Evolutionary conservation across 345 rosid genomes (phyloP).

Genomic region (Kandelia obovata): DNA sequence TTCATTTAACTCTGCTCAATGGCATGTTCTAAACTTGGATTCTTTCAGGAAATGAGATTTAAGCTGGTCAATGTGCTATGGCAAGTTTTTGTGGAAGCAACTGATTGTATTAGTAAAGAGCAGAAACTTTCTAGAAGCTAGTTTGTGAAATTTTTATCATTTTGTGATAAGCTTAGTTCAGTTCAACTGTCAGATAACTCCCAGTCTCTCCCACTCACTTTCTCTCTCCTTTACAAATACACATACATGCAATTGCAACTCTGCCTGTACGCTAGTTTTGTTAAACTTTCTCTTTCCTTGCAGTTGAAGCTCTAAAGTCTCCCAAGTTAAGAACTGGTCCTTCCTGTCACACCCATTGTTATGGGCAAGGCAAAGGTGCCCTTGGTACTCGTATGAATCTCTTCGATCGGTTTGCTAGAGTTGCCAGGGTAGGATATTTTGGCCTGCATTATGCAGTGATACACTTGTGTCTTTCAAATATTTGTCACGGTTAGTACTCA

Average conservation of each 20-base stretch:
- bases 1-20: background rate
- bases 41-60: background rate
- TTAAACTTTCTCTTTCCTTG: constrained; percentile 2
- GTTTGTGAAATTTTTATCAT: background rate
- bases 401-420: constrained; percentile 67
- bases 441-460: constrained; percentile 1
- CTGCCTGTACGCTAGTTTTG: background rate
- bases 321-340: constrained; percentile 9
- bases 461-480: background rate
- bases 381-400: constrained; percentile 59
- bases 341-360: constrained; percentile 21
- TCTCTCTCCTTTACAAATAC: background rate
- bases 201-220: background rate
- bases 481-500: background rate
- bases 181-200: too few species aligned
- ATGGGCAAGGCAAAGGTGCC: constrained; percentile 49
- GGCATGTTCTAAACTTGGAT: background rate
- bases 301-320: constrained; percentile 22
- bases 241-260: background rate
- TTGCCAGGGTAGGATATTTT: constrained; percentile 50
- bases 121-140: background rate
- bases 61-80: background rate
- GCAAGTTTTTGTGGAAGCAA: background rate
- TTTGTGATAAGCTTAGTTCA: too few species aligned
- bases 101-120: background rate